Conservation (phyloP, 23 red algal species). For the Chondrus crispus region DNA sequence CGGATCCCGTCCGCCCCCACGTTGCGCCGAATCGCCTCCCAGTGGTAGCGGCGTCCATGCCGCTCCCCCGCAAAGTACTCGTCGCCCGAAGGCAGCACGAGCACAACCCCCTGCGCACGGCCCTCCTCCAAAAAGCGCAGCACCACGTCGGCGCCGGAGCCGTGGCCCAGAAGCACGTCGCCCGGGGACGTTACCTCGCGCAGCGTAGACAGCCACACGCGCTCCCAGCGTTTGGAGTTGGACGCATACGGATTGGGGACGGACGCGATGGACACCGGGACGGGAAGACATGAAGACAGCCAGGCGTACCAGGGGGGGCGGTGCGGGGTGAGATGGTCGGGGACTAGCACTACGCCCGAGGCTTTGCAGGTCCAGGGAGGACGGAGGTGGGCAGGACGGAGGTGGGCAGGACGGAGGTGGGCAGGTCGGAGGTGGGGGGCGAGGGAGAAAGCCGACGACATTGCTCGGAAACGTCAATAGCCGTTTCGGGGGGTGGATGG, state of each 20-base stretch:
- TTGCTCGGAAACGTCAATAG: no score
- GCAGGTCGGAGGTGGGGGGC: no score
- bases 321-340: no score
- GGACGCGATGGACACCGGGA: no score
- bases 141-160: constrained; percentile 34
- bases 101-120: not conserved
- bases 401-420: no score
- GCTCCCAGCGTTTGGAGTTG: constrained; percentile 36
- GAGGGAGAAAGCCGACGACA: no score
- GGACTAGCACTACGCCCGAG: no score
- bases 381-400: no score
- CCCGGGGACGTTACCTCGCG: not conserved
- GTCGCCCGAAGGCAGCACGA: constrained; percentile 1
- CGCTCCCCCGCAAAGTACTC: constrained; percentile 33
- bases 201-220: constrained; percentile 21
- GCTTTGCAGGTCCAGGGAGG: no score
- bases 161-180: not conserved
- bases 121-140: constrained; percentile 1
- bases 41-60: not conserved
- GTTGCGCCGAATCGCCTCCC: not conserved
- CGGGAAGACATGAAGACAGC: no score
- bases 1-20: not conserved
- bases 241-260: constrained; percentile 11
- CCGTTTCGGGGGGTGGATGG: no score
- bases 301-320: no score